Evolutionary conservation across 805 yeast genomes (phyloP).

Genomic region (Teunomyces funiuensis): DNA sequence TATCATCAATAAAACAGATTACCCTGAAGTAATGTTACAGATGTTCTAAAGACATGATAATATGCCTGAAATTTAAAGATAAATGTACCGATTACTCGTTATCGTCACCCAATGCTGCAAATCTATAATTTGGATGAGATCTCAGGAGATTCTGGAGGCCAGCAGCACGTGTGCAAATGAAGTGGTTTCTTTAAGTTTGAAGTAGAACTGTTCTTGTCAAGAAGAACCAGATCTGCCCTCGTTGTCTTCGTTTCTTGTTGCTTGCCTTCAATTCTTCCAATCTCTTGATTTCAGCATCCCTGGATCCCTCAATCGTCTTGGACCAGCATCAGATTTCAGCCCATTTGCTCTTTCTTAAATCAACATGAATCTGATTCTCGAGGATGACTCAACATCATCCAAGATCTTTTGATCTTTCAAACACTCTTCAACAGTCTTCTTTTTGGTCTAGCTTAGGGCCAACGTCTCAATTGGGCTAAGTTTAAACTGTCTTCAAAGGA

Average conservation of each 20-base stretch:
- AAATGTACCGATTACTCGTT: constrained; percentile 16
- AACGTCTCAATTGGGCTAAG: constrained; percentile 80
- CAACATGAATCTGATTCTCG: constrained; percentile 82
- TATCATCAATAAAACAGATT: constrained; percentile 9
- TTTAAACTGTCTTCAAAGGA: constrained; percentile 89
- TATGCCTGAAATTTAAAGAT: constrained; percentile 5
- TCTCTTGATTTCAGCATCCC: constrained; percentile 69
- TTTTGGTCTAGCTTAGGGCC: constrained; percentile 70
- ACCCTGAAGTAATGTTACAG: constrained; percentile 13
- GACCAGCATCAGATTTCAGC: constrained; percentile 68
- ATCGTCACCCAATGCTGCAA: constrained; percentile 53
- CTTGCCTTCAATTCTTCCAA: constrained; percentile 57
- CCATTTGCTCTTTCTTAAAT: constrained; percentile 73
- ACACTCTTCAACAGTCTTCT: constrained; percentile 45
- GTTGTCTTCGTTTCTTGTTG: constrained; percentile 41
- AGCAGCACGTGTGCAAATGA: constrained; percentile 10
- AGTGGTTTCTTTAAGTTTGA: constrained; percentile 9
- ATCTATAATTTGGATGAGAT: constrained; percentile 49
- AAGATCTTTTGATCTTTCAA: constrained; percentile 55
- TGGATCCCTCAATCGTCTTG: constrained; percentile 86
- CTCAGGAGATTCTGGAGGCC: constrained; percentile 41
- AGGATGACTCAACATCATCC: constrained; percentile 55
- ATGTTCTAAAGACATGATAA: constrained; percentile 3
- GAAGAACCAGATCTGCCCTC: constrained; percentile 56
- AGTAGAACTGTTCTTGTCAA: constrained; percentile 13